Base-by-base conservation (phyloP, 108 stramenopile species). In the Cyclostephanos tholiformis region DNA sequence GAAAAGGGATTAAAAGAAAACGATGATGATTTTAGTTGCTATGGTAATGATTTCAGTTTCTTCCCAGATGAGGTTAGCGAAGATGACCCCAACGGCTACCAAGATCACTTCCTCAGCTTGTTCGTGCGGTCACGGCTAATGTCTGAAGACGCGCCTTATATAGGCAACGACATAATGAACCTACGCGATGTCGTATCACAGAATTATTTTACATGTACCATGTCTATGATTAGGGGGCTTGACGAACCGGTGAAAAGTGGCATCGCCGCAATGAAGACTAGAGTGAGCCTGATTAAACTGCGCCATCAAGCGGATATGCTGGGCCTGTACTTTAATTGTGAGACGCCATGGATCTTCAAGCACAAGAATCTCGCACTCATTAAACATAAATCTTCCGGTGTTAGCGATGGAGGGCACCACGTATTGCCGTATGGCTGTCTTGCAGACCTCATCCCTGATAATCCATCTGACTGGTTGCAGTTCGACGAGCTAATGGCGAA, bases 391-490 rank as follows among this genome's bases (percentile, higher is more conserved):
- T 25, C 27, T 14, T 32, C 58, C n/a, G 51, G 49, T 7, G 64
- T 57, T 25, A 38, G 48, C 39, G 41, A 50, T 51, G 57, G 52
- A 2, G 23, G 20, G n/a, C 30, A 48, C 36, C 29, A 50, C 8
- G 71, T 69, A 32, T 48, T 64, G 65, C 32, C 55, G 41, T 74
- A 83, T 29, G 74, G 82, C 0, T 65, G 80, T 32, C 41, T 66
- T 25, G 88, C 87, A 0, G 89, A 93, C 57, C 66, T 93, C 8
- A 80, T 93, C 36, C 92, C 92, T 8, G 84, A 88, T 35, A 73
- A 63, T 55, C 92, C 92, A 16, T 82, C 84, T 17, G 88, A 88
- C 65, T 91, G 92, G 92, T 79, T 93, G 39, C 88, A 85, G 12
- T 89, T 82, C 75, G 89, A 90, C 68, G 17, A 63, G 20, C 73